Percentiles rank a stretch among this genome's conserved stretches.
phyloP scores from a whole-genome alignment of 1,139 yeast species.

The Taphrina confusa region DNA sequence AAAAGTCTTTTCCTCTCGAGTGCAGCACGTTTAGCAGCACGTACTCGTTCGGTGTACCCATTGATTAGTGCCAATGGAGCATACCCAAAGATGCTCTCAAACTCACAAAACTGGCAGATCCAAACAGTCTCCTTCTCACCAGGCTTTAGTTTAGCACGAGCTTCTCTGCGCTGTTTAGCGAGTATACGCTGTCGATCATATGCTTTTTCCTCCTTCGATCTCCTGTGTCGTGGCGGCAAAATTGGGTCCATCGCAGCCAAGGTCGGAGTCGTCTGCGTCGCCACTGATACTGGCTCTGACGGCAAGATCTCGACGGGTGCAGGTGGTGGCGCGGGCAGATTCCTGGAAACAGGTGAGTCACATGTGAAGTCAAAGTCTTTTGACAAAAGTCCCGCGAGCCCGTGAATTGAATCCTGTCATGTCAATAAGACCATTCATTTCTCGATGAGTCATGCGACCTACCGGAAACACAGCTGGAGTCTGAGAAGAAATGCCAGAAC shows the following conservation, averaged over 20 bases:
- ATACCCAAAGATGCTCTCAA: constrained; percentile 58
- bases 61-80: constrained; percentile 55
- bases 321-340: constrained; percentile 31
- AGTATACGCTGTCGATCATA: constrained; percentile 21
- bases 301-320: constrained; percentile 1
- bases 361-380: constrained; percentile 29
- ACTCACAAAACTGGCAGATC: constrained; percentile 62
- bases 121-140: constrained; percentile 37
- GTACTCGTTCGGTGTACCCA: constrained; percentile 52
- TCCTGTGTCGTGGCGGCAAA: constrained; percentile 18
- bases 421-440: not conserved
- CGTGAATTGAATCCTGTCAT: not conserved
- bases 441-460: not conserved
- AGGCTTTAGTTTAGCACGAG: constrained; percentile 22
- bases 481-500: not conserved
- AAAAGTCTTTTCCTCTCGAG: constrained; percentile 40
- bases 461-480: not conserved
- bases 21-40: constrained; percentile 43
- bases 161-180: constrained; percentile 17
- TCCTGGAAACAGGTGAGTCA: constrained; percentile 30
- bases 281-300: constrained; percentile 21
- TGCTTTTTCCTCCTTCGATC: constrained; percentile 23
- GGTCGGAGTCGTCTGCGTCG: constrained; percentile 29
- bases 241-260: constrained; percentile 19
- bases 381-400: constrained; percentile 8